Percentiles rank a stretch among this genome's conserved stretches.
Evolutionary conservation across 768 basidiomycete species (phyloP).

Genomic region (Hortiboletus flavorubellus): DNA sequence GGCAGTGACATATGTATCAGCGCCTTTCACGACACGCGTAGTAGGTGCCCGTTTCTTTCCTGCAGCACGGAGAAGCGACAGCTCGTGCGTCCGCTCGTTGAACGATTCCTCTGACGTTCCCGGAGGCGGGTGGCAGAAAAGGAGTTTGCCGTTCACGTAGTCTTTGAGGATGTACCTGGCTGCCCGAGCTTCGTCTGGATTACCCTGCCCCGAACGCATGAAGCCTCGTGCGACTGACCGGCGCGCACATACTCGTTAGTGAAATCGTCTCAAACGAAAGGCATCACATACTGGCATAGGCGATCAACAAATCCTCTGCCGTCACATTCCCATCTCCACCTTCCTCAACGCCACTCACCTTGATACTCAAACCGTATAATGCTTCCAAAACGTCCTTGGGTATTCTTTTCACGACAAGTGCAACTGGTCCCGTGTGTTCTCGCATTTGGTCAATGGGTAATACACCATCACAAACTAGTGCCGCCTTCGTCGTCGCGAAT

Average conservation of each 20-base stretch:
- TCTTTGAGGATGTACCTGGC: slow-evolving; percentile 94
- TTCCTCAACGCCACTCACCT: slow-evolving; percentile 62
- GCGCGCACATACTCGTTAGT: slow-evolving; percentile 15
- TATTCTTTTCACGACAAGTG: slow-evolving; percentile 74
- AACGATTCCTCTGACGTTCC: slow-evolving; percentile 60
- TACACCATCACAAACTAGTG: slow-evolving; percentile 94
- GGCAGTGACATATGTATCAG: slow-evolving; percentile 72
- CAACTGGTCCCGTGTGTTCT: slow-evolving; percentile 83
- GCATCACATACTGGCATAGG: slow-evolving; percentile 82
- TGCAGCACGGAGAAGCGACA: slow-evolving; percentile 53
- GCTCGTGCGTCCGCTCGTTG: slow-evolving; percentile 66
- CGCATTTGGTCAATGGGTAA: slow-evolving; percentile 96
- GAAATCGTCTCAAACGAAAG: background rate
- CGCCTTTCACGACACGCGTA: slow-evolving; percentile 79
- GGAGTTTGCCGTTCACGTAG: slow-evolving; percentile 90
- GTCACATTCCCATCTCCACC: slow-evolving; percentile 76
- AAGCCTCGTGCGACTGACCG: slow-evolving; percentile 85
- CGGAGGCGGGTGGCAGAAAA: slow-evolving; percentile 91
- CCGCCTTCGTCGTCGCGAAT: slow-evolving; percentile 95
- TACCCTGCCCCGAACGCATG: slow-evolving; percentile 90
- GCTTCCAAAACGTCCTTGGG: slow-evolving; percentile 84
- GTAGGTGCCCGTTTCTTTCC: slow-evolving; percentile 88
- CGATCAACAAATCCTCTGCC: slow-evolving; percentile 77
- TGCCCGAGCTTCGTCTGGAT: slow-evolving; percentile 93
- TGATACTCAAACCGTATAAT: slow-evolving; percentile 82